A percentile compares a stretch with the other conserved stretches of the same genome.
These are phyloP conservation scores for Triangularia setosa DNA, from an alignment of 2,329 filamentous ascomycete species.

Conservation along the genomic window DNA sequence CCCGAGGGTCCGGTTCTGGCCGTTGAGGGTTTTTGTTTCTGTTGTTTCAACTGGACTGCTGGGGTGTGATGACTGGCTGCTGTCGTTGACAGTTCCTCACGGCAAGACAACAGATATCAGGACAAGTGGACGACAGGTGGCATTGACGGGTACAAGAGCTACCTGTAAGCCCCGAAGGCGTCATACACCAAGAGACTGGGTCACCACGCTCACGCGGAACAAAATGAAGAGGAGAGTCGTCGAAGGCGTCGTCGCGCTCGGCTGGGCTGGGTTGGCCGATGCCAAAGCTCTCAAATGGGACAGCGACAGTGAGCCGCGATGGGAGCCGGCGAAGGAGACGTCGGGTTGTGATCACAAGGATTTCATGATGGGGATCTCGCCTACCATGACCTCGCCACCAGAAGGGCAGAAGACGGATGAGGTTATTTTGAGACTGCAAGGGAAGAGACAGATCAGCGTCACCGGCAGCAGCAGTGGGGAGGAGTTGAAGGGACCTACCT, in stretches of 20 bases:
- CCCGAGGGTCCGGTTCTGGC: not conserved
- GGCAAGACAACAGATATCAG: not conserved
- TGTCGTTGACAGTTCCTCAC: not conserved
- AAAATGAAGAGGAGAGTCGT: conserved; percentile 24
- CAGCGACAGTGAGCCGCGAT: conserved; percentile 20
- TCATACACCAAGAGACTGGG: not conserved
- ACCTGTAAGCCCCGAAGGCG: not conserved
- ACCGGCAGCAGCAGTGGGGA: conserved; percentile 21
- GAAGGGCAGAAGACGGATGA: not conserved
- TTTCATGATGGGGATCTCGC: conserved; percentile 9
- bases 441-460: conserved; percentile 8
- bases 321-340: conserved; percentile 29
- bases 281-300: conserved; percentile 28
- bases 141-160: not conserved
- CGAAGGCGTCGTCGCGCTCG: conserved; percentile 20
- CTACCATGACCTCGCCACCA: conserved; percentile 22
- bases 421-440: not conserved
- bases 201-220: not conserved
- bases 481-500: conserved; percentile 29
- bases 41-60: not conserved
- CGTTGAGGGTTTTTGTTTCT: not conserved
- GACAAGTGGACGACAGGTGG: not conserved
- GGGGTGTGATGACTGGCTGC: not conserved
- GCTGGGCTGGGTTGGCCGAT: conserved; percentile 21
- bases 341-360: not conserved